phyloP scores from a whole-genome alignment of 140 eudicot genomes.

The Oenanthe javanica region DNA sequence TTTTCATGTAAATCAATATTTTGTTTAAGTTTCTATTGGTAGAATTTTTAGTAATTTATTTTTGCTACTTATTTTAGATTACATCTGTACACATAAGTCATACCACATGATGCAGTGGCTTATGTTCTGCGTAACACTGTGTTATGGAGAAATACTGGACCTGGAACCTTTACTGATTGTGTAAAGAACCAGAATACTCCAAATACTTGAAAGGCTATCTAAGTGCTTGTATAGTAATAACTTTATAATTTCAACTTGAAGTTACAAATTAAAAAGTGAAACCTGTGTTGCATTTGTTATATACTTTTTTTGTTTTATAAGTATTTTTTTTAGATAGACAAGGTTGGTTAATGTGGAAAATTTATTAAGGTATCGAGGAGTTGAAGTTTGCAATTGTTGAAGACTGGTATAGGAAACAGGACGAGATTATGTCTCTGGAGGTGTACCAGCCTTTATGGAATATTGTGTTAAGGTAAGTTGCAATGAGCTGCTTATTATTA shows the following conservation, averaged over 20 bases:
- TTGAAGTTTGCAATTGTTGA: slow-evolving; percentile 42
- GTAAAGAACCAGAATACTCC: not conserved
- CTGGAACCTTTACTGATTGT: not conserved
- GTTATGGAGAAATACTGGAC: too few species aligned
- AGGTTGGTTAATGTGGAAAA: not conserved
- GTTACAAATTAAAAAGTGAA: not conserved
- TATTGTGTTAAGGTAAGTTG: slow-evolving; percentile 34
- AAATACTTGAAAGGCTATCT: not conserved
- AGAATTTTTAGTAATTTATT: not conserved
- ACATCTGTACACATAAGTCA: too few species aligned
- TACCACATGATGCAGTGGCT: too few species aligned
- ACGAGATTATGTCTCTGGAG: slow-evolving; percentile 52
- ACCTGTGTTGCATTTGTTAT: not conserved
- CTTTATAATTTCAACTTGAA: not conserved
- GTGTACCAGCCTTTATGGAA: slow-evolving; percentile 60
- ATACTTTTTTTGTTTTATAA: not conserved
- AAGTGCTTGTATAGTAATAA: not conserved
- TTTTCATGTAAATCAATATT: not conserved
- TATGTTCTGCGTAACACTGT: too few species aligned
- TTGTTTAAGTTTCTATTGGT: not conserved
- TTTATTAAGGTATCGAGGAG: slow-evolving; percentile 37
- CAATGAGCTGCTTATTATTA: not conserved
- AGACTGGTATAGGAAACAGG: slow-evolving; percentile 51
- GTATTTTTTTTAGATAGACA: not conserved
- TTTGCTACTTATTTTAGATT: too few species aligned